Evolutionary conservation across 305 asterid genomes (phyloP), one percentile per base, ranked within the genome.

Genomic region (Ilex paraguariensis): DNA sequence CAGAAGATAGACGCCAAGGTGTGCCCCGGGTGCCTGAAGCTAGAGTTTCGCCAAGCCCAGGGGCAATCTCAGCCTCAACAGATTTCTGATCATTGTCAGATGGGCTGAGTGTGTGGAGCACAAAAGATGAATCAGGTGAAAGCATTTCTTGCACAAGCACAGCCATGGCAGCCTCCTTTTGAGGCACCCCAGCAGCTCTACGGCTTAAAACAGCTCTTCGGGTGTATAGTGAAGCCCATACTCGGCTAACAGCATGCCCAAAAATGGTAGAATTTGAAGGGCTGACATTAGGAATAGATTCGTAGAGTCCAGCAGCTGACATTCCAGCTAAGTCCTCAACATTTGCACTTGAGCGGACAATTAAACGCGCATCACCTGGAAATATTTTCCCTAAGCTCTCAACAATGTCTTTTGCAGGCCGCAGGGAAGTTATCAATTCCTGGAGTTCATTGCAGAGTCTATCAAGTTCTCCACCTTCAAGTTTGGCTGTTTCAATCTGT

Each of bases 251-350:
- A 3, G 95, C 92, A 3, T 60, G 82, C 9, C 95, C 91, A 28
- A 94, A 90, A 53, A 75, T 52, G 28, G 46, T 16, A 0, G 91
- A 88, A 59, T 79, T 79, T 15, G 88, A 79, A 30, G 70, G 96
- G 82, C 95, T 79, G 60, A 94, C 91, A 32, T 94, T 94, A 2
- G 99, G 99, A 53, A 94, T 83, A 0, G 97, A 94, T 16, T 88
- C 99, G 54, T 94, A 90, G 6, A 94, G 95, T 13, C 97, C 99
- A 0, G 99, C 97, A 8, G 97, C 99, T 1, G 99, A 94, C 99
- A 94, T 94, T 69, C 99, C 99, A 0, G 96, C 96, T 64, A 94
- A 81, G 78, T 94, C 99, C 87, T 94, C 99, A 0, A 90, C 99
- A 53, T 91, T 94, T 6, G 99, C 99, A 48, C 99, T 94, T n/a